phyloP scores from a whole-genome alignment of 495 filamentous ascomycete genomes.

The Penicillium bialowiezense region DNA sequence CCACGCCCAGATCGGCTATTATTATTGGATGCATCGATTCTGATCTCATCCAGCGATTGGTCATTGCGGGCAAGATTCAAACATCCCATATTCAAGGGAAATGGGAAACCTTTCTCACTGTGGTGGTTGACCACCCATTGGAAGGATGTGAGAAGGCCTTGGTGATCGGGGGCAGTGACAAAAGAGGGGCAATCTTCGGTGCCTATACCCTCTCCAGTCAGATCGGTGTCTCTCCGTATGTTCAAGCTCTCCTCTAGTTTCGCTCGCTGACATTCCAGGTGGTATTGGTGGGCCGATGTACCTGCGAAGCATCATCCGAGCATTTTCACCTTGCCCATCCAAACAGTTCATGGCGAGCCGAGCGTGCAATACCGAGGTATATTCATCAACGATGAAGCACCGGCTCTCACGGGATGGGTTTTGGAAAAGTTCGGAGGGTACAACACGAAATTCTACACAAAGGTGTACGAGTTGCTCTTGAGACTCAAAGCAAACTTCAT shows the following conservation, averaged over 20 bases:
- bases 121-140: slow-evolving; percentile 57
- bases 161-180: slow-evolving; percentile 67
- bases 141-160: slow-evolving; percentile 56
- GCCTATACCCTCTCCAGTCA: slow-evolving; percentile 73
- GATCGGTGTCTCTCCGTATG: slow-evolving; percentile 65
- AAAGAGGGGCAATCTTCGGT: slow-evolving; percentile 69
- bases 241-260: neutral
- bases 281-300: slow-evolving; percentile 75
- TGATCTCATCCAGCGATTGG: slow-evolving; percentile 57
- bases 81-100: slow-evolving; percentile 52
- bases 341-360: slow-evolving; percentile 59
- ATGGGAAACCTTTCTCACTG: slow-evolving; percentile 68
- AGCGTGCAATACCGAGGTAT: slow-evolving; percentile 73
- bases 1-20: slow-evolving; percentile 44
- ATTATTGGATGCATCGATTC: slow-evolving; percentile 68
- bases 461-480: slow-evolving; percentile 70
- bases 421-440: slow-evolving; percentile 56
- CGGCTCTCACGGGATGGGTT: slow-evolving; percentile 68
- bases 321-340: slow-evolving; percentile 52
- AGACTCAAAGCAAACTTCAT: slow-evolving; percentile 70
- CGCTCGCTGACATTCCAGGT: slow-evolving; percentile 27
- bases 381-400: slow-evolving; percentile 78
- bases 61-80: slow-evolving; percentile 53
- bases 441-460: slow-evolving; percentile 61
- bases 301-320: slow-evolving; percentile 50